phyloP scores from a whole-genome alignment of 164 flowering plant genomes.

The Vitis rotundifolia region DNA sequence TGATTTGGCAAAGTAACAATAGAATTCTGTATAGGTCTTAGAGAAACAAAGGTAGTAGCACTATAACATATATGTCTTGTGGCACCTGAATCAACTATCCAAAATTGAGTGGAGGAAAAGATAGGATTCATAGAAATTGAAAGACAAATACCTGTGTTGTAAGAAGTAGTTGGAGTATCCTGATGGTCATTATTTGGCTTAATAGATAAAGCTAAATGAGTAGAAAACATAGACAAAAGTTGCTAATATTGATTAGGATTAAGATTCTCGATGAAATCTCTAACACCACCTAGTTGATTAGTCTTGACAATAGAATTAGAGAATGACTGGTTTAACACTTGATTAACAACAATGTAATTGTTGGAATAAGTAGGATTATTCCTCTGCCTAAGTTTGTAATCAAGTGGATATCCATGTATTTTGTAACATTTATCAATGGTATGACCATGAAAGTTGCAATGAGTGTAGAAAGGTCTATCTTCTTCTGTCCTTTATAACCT shows the following conservation, averaged over 20 bases:
- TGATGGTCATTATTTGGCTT: background rate
- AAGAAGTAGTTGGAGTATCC: background rate
- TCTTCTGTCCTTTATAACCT: background rate
- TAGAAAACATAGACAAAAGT: background rate
- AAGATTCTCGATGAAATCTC: background rate
- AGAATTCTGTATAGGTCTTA: background rate
- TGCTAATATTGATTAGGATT: background rate
- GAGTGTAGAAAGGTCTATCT: background rate
- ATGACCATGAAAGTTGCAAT: background rate
- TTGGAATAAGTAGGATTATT: no score
- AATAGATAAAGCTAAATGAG: background rate
- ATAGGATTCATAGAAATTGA: background rate
- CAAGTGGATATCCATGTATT: background rate
- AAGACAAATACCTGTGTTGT: background rate
- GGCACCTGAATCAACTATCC: background rate
- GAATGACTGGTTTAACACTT: no score
- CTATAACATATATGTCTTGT: background rate
- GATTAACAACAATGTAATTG: no score
- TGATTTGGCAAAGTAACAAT: slow-evolving; percentile 1
- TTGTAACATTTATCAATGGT: background rate
- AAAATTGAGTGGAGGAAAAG: background rate
- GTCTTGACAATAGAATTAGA: no score
- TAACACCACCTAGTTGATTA: no score
- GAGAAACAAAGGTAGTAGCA: background rate
- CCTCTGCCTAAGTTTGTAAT: background rate